Base-by-base conservation (phyloP, 768 basidiomycete genomes). In the Mycena galericulata region DNA sequence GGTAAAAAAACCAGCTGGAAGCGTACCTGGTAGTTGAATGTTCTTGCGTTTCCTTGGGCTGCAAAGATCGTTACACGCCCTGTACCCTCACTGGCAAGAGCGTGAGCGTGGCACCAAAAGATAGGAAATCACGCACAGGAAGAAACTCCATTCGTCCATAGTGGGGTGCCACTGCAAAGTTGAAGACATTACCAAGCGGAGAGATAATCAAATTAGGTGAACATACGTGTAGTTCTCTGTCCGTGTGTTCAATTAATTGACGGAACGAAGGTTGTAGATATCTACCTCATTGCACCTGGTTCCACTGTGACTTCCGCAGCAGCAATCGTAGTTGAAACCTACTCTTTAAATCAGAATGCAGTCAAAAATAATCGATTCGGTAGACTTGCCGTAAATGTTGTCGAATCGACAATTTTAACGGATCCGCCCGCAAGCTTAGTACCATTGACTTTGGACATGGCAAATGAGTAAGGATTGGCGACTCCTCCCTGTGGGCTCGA, bases 101-200 rank as follows among this genome's bases (percentile, higher is more conserved):
- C 30, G 20, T 50, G 30, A 59, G n/a, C n/a, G 51, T 59, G 67
- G 38, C 60, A 49, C 69, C 27, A 46, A 53, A 26, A 43, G 6
- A 43, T 34, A 34, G 38, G 54, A 57, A 54, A 43, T 12, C 32
- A 22, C 14, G 62, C 74, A 88, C 88, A 90, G 61, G 84, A 84
- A 88, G 75, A 83, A 88, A 54, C 79, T 82, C 90, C 90, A 91
- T 77, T 90, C 90, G 65, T 90, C 88, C 72, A 88, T 81, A 14
- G 87, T 88, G 9, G 91, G 90, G 70, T 92, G 91, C 91, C 91
- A 92, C 90, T 90, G 14, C 34, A 63, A 9, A 17, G 67, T 62
- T 38, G 67, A 8, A 3, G 45, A 51, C 38, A 51, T 26, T 49
- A 24, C 29, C 26, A 41, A 24, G 17, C 2, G 11, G 24, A 7